Percentiles rank a stretch among this genome's conserved stretches.
These are phyloP conservation scores for Pseudogymnoascus sp. DNA, from an alignment of 2,329 filamentous ascomycete genomes.

Conservation along the genomic window DNA sequence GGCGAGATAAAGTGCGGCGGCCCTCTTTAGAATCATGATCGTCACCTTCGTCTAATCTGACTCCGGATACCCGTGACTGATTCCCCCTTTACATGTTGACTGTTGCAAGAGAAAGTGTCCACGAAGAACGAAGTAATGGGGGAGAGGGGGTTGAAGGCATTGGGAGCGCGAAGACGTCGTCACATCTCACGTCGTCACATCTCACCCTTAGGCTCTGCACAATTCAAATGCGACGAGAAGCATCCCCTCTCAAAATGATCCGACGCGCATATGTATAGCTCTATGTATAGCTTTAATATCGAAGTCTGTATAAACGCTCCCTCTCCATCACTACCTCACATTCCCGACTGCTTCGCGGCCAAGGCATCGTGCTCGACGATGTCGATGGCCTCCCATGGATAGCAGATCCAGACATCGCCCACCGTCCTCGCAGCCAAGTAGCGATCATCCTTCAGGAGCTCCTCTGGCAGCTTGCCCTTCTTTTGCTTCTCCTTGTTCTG, in stretches of 20 bases:
- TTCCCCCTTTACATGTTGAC: background rate
- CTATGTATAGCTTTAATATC: slow-evolving; percentile 7
- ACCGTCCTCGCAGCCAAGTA: slow-evolving; percentile 86
- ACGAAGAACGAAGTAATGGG: background rate
- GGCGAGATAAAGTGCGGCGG: background rate
- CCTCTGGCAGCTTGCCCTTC: slow-evolving; percentile 75
- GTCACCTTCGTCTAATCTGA: background rate
- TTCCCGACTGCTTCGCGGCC: slow-evolving; percentile 37
- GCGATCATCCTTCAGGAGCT: slow-evolving; percentile 64
- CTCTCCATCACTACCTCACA: slow-evolving; percentile 4
- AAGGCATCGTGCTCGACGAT: slow-evolving; percentile 84
- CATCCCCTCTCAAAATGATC: background rate
- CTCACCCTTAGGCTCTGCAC: background rate
- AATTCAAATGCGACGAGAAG: background rate
- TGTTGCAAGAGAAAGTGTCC: no score
- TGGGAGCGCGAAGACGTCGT: background rate
- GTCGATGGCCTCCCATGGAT: slow-evolving; percentile 93
- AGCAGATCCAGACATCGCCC: slow-evolving; percentile 96
- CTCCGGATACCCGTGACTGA: background rate
- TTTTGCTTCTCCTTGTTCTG: slow-evolving; percentile 97
- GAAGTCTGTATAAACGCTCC: background rate
- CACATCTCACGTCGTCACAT: background rate
- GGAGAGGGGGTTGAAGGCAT: background rate
- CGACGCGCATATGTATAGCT: slow-evolving; percentile 3
- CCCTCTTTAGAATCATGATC: background rate